These are phyloP conservation scores for Ceratobasidium sp. DNA, from an alignment of 1,284 basidiomycete genomes.

Conservation along the genomic window DNA sequence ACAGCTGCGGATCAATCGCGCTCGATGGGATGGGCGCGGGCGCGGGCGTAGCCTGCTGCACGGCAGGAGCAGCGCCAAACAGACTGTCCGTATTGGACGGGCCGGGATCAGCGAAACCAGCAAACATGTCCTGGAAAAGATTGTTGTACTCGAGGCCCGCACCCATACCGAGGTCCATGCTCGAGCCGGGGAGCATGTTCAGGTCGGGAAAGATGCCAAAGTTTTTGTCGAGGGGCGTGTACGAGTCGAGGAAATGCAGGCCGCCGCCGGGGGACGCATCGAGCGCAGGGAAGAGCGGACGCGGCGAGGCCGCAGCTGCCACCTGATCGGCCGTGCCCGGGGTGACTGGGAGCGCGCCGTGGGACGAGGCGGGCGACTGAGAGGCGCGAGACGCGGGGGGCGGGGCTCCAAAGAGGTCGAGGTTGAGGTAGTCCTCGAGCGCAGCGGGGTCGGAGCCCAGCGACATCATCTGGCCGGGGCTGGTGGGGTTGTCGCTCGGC, in stretches of 20 bases:
- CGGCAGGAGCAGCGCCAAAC: background rate
- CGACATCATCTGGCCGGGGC: conserved; percentile 21
- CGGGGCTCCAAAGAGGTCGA: conserved; percentile 26
- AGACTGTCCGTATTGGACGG: conserved; percentile 1
- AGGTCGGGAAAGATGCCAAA: conserved; percentile 31
- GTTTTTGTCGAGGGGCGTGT: conserved; percentile 32
- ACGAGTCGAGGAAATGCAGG: conserved; percentile 13
- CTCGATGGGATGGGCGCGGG: conserved; percentile 48
- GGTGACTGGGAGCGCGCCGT: conserved; percentile 28
- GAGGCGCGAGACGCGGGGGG: conserved; percentile 17
- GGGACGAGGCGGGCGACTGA: conserved; percentile 19
- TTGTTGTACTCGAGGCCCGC: conserved; percentile 22
- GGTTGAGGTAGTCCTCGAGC: conserved; percentile 37
- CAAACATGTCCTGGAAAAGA: conserved; percentile 40
- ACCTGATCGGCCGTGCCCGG: background rate
- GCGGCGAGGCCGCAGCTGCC: background rate
- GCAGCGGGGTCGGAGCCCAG: conserved; percentile 18
- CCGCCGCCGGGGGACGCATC: conserved; percentile 12
- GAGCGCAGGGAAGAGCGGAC: conserved; percentile 18
- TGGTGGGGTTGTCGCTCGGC: conserved; percentile 19
- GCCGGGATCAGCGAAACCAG: conserved; percentile 24
- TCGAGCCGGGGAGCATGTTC: conserved; percentile 20
- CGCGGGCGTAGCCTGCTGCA: conserved; percentile 1
- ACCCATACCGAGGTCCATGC: conserved; percentile 19
- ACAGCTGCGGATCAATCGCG: conserved; percentile 67